phyloP scores from a whole-genome alignment of 1,139 yeast genomes.

The Yamadazyma triangularis region DNA sequence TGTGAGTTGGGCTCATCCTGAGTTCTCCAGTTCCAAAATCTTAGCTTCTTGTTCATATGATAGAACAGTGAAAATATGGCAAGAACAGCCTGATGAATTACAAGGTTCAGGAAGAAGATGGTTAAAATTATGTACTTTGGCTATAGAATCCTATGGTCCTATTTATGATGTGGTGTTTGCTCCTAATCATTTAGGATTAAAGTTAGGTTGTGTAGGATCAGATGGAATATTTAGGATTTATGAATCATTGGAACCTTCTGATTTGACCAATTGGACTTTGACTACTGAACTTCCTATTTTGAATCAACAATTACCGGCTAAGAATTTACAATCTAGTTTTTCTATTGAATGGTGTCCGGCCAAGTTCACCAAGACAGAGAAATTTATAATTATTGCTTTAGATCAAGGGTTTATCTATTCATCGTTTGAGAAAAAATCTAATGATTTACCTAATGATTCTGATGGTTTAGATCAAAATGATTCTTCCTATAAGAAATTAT shows the following conservation, averaged over 20 bases:
- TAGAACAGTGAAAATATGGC: conserved; percentile 85
- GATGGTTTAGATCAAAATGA: conserved; percentile 11
- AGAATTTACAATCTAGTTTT: conserved; percentile 82
- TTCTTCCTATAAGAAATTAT: conserved; percentile 28
- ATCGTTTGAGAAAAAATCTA: conserved; percentile 10
- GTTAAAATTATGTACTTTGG: conserved; percentile 68
- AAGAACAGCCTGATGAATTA: conserved; percentile 77
- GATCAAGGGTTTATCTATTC: conserved; percentile 83
- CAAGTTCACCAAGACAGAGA: conserved; percentile 67
- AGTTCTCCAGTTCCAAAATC: conserved; percentile 69
- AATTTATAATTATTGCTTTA: conserved; percentile 77
- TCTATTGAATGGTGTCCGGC: conserved; percentile 93
- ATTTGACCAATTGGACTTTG: conserved; percentile 75
- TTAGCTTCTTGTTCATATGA: conserved; percentile 89
- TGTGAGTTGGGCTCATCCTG: conserved; percentile 92
- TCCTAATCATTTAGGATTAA: conserved; percentile 78
- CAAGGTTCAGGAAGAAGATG: conserved; percentile 78
- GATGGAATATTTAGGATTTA: conserved; percentile 86
- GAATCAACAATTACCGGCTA: conserved; percentile 57
- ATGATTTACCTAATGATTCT: conserved; percentile 1
- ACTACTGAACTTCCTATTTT: conserved; percentile 70
- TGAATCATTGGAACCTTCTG: conserved; percentile 86
- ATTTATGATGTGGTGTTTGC: conserved; percentile 87
- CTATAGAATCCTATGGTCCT: conserved; percentile 81
- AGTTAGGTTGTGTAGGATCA: conserved; percentile 82